Evolutionary conservation across 208 protist species (phyloP).

Genomic region (Acanthamoeba triangularis): DNA sequence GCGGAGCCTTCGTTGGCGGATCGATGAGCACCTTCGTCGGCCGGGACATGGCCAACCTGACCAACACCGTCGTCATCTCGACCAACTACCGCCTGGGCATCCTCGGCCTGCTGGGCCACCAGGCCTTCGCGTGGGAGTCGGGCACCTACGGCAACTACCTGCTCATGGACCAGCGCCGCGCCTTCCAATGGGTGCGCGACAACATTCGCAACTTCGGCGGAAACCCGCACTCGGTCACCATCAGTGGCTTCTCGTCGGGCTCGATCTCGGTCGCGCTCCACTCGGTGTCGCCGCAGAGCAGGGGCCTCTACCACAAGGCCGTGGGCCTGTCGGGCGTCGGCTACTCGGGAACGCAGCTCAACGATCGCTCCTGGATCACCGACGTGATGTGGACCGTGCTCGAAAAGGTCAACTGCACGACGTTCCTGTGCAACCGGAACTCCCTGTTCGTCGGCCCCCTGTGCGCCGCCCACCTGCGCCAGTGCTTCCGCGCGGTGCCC

Average conservation of each 20-base stretch:
- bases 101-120: conserved; percentile 60
- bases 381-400: not conserved
- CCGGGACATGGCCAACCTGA: not conserved
- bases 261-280: not conserved
- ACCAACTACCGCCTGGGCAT: conserved; percentile 75
- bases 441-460: not conserved
- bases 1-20: not conserved
- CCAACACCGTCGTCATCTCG: not conserved
- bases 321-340: not conserved
- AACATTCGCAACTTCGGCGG: conserved; percentile 75
- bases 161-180: conserved; percentile 46
- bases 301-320: conserved; percentile 16
- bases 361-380: not conserved
- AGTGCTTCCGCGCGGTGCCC: not conserved
- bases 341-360: not conserved
- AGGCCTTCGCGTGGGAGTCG: not conserved
- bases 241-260: not conserved
- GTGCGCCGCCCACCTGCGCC: not conserved
- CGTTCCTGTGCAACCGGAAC: not conserved
- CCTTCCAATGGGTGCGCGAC: conserved; percentile 60
- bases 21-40: not conserved
- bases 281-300: not conserved
- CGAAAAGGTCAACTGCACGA: not conserved
- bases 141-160: conserved; percentile 11
- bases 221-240: conserved; percentile 47